Base-by-base conservation (phyloP, 805 yeast genomes). In the Ogataea degrootiae region DNA sequence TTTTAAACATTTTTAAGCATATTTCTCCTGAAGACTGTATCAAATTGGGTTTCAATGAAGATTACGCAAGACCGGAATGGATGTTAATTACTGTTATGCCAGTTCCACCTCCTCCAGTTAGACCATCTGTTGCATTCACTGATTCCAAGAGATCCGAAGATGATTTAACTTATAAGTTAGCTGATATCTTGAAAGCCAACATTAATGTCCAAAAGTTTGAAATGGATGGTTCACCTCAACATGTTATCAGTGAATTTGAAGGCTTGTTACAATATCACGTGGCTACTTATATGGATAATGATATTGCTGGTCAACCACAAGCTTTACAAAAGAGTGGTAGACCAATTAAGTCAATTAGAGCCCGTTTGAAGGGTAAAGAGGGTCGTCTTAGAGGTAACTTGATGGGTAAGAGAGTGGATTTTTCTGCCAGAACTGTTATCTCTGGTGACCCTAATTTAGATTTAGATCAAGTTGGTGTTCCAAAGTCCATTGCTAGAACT, bases 331-430 rank as follows among this genome's bases (percentile, higher is more conserved):
- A 94, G 70, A 88, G 97, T 48, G 99, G 99, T 49, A 86, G 99
- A 71, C 99, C 99, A 2, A 95, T 94, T 57, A 94, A 94, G 68
- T 89, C 97, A 40, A 94, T 94, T 60, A 84, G 99, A 73, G 98
- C 99, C n/a, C 91, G 99, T 75, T 77, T 94, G 60, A 94, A 94
- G 85, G 99, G 99, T 74, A 94, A 94, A 62, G 99, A 94, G 74
- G 99, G 99, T 52, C 91, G 99, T 75, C 82, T 94, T 54, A 85
- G 99, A 79, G 98, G 98, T 65, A 94, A 94, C 64, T 74, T 94
- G 62, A 94, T 94, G 99, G 99, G 99, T 70, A 94, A 94, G 77
- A 94, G 99, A 79, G 99, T 94, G 50, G 97, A 94, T 69, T 94
- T 90, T 65, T 92, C 98, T 37, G 99, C 99, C 9, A 89, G 99